Conservation (phyloP, 371 early-diverging fungal species). For the Mycotypha africana region DNA sequence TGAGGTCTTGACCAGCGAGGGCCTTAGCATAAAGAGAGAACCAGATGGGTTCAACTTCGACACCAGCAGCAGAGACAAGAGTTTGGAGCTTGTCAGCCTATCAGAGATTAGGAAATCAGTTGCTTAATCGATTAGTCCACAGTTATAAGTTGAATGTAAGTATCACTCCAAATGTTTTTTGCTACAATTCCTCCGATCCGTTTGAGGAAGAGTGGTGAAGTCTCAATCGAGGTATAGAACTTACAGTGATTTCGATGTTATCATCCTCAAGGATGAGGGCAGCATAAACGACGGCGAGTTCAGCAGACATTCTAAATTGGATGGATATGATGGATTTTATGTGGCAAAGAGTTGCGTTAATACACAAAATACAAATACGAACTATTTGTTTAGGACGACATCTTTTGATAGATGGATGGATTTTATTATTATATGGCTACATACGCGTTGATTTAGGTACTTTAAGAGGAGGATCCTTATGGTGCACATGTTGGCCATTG, state of each 20-base stretch:
- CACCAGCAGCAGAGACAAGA: conserved; percentile 88
- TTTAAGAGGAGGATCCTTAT: conserved; percentile 22
- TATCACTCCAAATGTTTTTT: too few species aligned
- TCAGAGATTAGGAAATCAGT: background rate
- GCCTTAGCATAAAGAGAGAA: conserved; percentile 97
- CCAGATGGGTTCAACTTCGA: conserved; percentile 95
- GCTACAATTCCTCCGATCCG: too few species aligned
- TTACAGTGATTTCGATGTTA: conserved; percentile 92
- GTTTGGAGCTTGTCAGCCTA: conserved; percentile 94
- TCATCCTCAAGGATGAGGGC: conserved; percentile 98
- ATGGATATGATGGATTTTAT: background rate
- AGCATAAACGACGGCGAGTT: conserved; percentile 95
- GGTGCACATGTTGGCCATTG: too few species aligned
- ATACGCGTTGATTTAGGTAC: conserved; percentile 20
- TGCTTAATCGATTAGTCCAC: background rate
- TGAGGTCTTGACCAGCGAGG: conserved; percentile 90
- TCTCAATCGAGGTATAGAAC: conserved; percentile 10
- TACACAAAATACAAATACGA: too few species aligned
- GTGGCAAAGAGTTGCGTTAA: too few species aligned
- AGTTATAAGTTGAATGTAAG: too few species aligned
- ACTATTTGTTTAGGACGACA: background rate
- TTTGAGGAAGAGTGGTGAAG: too few species aligned
- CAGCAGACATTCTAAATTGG: conserved; percentile 58
- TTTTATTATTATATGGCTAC: too few species aligned
- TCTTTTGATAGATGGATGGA: conserved; percentile 10